Evolutionary conservation across 2,329 filamentous ascomycete species (phyloP).

Genomic region (Alternaria triticina): DNA sequence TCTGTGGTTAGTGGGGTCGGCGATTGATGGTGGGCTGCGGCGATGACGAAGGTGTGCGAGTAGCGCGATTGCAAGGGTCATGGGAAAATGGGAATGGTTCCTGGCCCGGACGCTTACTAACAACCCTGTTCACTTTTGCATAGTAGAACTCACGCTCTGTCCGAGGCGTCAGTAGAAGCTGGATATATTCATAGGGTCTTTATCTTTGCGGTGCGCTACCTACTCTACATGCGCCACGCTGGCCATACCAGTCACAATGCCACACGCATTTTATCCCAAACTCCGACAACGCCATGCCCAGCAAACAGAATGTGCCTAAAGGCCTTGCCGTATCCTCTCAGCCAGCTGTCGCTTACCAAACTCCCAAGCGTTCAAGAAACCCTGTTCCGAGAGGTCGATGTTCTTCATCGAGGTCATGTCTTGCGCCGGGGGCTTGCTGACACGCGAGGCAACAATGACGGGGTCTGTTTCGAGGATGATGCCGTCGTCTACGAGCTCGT

Average conservation of each 20-base stretch:
- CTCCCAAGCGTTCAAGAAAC: constrained; percentile 90
- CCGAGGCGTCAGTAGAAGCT: constrained; percentile 8
- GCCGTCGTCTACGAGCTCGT: constrained; percentile 73
- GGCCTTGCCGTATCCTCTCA: constrained; percentile 85
- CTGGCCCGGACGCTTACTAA: constrained; percentile 20
- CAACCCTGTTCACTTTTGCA: neutral
- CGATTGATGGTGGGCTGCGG: constrained; percentile 22
- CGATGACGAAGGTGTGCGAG: constrained; percentile 37
- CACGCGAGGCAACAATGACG: constrained; percentile 88
- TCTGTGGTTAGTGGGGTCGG: constrained; percentile 32
- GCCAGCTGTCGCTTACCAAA: constrained; percentile 91
- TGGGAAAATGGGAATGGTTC: constrained; percentile 14
- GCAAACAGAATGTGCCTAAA: constrained; percentile 27
- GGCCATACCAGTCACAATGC: constrained; percentile 25
- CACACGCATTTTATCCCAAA: constrained; percentile 17
- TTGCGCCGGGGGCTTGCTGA: constrained; percentile 88
- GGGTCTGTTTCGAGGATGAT: constrained; percentile 98
- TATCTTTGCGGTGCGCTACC: constrained; percentile 9
- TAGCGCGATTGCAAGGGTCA: constrained; percentile 34
- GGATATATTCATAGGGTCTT: constrained; percentile 7
- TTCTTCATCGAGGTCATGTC: constrained; percentile 88
- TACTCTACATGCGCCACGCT: constrained; percentile 14
- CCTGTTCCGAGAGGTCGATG: constrained; percentile 95
- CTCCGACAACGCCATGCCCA: constrained; percentile 42
- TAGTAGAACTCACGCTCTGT: neutral